Evolutionary conservation across 225 moss, liverwort and hornwort species (phyloP), one percentile per base, ranked within the genome.

Genomic region (Asterella californica): DNA sequence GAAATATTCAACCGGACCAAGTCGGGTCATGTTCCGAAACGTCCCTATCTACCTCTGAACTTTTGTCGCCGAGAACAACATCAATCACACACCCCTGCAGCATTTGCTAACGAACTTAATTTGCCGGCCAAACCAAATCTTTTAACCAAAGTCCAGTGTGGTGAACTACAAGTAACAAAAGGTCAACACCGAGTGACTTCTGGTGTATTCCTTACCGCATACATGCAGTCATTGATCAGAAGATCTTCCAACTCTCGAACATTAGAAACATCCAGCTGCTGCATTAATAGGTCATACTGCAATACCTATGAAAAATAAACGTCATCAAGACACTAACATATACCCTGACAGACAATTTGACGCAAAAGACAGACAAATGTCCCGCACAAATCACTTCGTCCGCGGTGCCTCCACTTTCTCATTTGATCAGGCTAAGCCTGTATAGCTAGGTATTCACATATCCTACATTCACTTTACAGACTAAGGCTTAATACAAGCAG

Each of bases 191-290:
- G 48, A 10, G 4, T 27, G 8, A 48, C 46, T n/a, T 47, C 21
- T 46, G 21, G 47, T 32, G 32, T 29, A n/a, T 65, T 50, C 75
- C 92, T 69, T 86, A 94, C 94, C 88, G 91, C 91, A 85, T 95
- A 95, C 95, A 95, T 95, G 88, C 95, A 95, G 77, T 95, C 95
- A 78, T 95, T 95, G 80, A 95, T 95, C 61, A 95, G 88, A 72
- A 95, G 90, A 76, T 95, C 95, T 82, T 95, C 95, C 70, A 95
- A 88, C 83, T 92, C 91, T 36, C 95, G 90, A 75, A 95, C 95
- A 76, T 95, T 95, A 47, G 91, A 93, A n/a, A 95, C 87, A 81
- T 95, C 93, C 89, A 95, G 78, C 80, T 95, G 91, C 79, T 93
- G 90, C 95, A 93, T 95, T 88, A 95, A 82, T 81, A 91, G 74